These are phyloP conservation scores for Nemania sp. DNA, from an alignment of 2,329 filamentous ascomycete species.

Conservation along the genomic window DNA sequence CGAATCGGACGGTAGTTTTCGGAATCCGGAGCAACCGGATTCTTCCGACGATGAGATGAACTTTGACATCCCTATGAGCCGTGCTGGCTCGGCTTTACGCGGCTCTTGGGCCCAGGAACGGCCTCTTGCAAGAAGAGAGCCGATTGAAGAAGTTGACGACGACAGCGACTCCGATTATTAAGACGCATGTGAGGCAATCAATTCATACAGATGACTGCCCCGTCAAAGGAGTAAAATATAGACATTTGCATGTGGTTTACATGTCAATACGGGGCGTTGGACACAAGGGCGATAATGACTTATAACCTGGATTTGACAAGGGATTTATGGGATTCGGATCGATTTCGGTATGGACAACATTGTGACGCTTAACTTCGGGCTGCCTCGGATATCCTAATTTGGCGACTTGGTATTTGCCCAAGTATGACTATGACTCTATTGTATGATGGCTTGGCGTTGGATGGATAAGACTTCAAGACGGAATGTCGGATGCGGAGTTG, in stretches of 20 bases:
- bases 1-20: conserved; percentile 39
- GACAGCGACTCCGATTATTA: conserved; percentile 21
- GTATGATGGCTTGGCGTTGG: conserved; percentile 21
- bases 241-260: conserved; percentile 6
- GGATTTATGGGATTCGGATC: background rate
- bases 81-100: conserved; percentile 31
- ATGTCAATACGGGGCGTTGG: conserved; percentile 24
- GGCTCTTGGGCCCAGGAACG: conserved; percentile 19
- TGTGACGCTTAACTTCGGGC: background rate
- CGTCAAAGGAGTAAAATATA: background rate
- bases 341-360: background rate
- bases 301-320: conserved; percentile 13
- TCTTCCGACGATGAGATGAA: conserved; percentile 46
- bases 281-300: conserved; percentile 18
- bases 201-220: background rate
- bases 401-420: background rate
- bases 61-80: conserved; percentile 45
- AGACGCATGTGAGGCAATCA: conserved; percentile 1
- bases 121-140: conserved; percentile 9
- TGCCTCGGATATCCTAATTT: conserved; percentile 2
- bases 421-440: conserved; percentile 16
- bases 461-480: conserved; percentile 9
- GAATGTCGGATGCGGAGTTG: background rate
- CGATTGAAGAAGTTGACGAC: conserved; percentile 9
- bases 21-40: conserved; percentile 24